Evolutionary conservation across 2,329 filamentous ascomycete genomes (phyloP).

Genomic region (Ilyonectria destructans): DNA sequence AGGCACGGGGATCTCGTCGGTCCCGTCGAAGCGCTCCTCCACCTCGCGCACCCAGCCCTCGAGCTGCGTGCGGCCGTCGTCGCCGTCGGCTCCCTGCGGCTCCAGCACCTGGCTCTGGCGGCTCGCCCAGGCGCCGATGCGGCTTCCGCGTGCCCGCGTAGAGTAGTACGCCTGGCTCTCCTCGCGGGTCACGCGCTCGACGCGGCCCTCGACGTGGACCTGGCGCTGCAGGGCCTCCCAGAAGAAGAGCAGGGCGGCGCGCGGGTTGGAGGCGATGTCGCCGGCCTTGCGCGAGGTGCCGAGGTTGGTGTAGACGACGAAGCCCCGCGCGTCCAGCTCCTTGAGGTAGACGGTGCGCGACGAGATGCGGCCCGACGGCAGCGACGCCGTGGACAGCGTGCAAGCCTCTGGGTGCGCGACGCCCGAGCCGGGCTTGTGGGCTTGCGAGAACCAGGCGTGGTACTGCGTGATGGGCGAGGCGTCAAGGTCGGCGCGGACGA

Average conservation of each 20-base stretch:
- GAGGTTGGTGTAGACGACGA: slow-evolving; percentile 96
- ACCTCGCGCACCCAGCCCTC: slow-evolving; percentile 84
- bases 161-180: slow-evolving; percentile 83
- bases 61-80: slow-evolving; percentile 81
- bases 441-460: slow-evolving; percentile 88
- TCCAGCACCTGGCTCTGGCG: slow-evolving; percentile 85
- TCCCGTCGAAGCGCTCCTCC: slow-evolving; percentile 81
- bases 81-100: slow-evolving; percentile 65
- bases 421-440: slow-evolving; percentile 66
- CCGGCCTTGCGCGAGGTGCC: slow-evolving; percentile 80
- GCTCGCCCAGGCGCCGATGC: slow-evolving; percentile 95
- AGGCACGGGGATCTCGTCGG: slow-evolving; percentile 89
- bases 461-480: slow-evolving; percentile 85
- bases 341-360: slow-evolving; percentile 95
- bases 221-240: slow-evolving; percentile 91
- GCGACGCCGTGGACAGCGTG: slow-evolving; percentile 85
- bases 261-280: slow-evolving; percentile 82
- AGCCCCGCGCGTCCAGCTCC: slow-evolving; percentile 87
- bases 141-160: slow-evolving; percentile 81
- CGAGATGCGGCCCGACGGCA: slow-evolving; percentile 88
- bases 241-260: slow-evolving; percentile 90
- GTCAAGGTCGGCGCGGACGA: slow-evolving; percentile 75
- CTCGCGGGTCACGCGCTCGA: slow-evolving; percentile 76
- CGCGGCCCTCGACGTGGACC: slow-evolving; percentile 87
- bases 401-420: slow-evolving; percentile 90